These are phyloP conservation scores for Colletotrichum neosansevieriae DNA, from an alignment of 2,329 filamentous ascomycete species.

Conservation along the genomic window DNA sequence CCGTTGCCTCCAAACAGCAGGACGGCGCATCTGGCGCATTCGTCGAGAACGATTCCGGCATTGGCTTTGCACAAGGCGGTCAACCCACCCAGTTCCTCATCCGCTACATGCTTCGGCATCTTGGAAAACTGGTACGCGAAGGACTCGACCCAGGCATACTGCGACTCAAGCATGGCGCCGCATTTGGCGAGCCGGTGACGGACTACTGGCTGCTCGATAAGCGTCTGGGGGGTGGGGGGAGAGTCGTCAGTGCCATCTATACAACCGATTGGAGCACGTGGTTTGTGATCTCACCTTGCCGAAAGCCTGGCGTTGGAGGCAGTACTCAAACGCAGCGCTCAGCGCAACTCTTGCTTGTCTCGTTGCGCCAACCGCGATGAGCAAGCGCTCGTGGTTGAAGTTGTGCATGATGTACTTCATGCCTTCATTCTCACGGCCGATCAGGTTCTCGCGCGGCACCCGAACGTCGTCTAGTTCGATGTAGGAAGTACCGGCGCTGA, in stretches of 20 bases:
- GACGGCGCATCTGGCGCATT: slow-evolving; percentile 77
- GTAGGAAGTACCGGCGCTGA: slow-evolving; percentile 77
- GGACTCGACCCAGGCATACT: slow-evolving; percentile 79
- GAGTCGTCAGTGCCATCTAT: background rate
- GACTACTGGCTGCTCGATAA: slow-evolving; percentile 82
- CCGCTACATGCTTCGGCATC: slow-evolving; percentile 70
- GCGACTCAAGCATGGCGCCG: slow-evolving; percentile 75
- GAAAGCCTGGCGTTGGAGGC: slow-evolving; percentile 54
- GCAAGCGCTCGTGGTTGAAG: slow-evolving; percentile 82
- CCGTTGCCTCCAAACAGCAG: slow-evolving; percentile 81
- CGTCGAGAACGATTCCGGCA: slow-evolving; percentile 77
- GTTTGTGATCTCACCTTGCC: slow-evolving; percentile 41
- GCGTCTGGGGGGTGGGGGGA: slow-evolving; percentile 52
- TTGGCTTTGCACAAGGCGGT: slow-evolving; percentile 81
- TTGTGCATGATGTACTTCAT: slow-evolving; percentile 84
- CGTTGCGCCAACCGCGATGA: slow-evolving; percentile 73
- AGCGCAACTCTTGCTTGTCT: slow-evolving; percentile 63
- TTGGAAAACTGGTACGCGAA: slow-evolving; percentile 77
- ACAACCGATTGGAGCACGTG: rapidly evolving
- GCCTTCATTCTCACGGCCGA: slow-evolving; percentile 76
- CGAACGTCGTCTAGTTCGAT: slow-evolving; percentile 82
- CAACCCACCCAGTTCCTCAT: slow-evolving; percentile 75
- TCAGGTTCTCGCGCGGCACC: slow-evolving; percentile 77
- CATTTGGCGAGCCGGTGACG: slow-evolving; percentile 78
- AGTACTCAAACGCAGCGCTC: slow-evolving; percentile 52